A percentile compares a stretch with the other conserved stretches of the same genome.
Evolutionary conservation across 1,284 basidiomycete genomes (phyloP).

Genomic region (Ustilago bromivora): DNA sequence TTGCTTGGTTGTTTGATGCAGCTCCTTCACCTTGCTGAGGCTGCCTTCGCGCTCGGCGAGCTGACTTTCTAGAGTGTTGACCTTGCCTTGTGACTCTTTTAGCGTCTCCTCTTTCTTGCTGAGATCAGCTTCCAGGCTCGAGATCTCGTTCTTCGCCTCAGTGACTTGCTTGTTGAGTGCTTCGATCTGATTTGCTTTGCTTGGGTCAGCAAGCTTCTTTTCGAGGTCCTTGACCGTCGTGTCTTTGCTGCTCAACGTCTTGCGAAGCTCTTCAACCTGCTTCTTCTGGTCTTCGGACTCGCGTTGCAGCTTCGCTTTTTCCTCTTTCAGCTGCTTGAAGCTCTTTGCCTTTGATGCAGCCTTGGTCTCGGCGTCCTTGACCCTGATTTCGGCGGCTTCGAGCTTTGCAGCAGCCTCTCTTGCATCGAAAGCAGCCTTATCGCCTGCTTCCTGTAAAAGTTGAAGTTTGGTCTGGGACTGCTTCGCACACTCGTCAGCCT

Average conservation of each 20-base stretch:
- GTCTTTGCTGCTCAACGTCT: slow-evolving; percentile 15
- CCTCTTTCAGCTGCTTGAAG: slow-evolving; percentile 32
- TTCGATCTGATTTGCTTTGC: slow-evolving; percentile 44
- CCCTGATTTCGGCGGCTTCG: slow-evolving; percentile 20
- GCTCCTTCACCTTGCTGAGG: slow-evolving; percentile 13
- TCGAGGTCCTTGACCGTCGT: slow-evolving; percentile 33
- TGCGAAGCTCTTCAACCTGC: slow-evolving; percentile 31
- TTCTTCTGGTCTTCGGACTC: slow-evolving; percentile 22
- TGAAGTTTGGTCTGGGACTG: slow-evolving; percentile 25
- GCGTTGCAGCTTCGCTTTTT: slow-evolving; percentile 24
- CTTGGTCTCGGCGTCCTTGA: slow-evolving; percentile 31
- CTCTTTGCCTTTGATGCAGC: slow-evolving; percentile 1
- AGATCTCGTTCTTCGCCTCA: neutral
- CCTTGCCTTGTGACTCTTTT: slow-evolving; percentile 16
- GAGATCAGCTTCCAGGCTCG: slow-evolving; percentile 5
- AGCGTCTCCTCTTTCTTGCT: slow-evolving; percentile 6
- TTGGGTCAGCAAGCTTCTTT: slow-evolving; percentile 43
- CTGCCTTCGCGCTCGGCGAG: slow-evolving; percentile 23
- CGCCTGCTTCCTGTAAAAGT: slow-evolving; percentile 19
- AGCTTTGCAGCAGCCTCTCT: slow-evolving; percentile 17
- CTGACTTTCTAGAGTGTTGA: slow-evolving; percentile 21
- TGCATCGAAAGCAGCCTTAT: slow-evolving; percentile 13
- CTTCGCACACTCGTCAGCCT: slow-evolving; percentile 26
- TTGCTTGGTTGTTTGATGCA: slow-evolving; percentile 16
- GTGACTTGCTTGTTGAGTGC: slow-evolving; percentile 9